Evolutionary conservation across 2,329 filamentous ascomycete species (phyloP).

Genomic region (Fusarium sp.): DNA sequence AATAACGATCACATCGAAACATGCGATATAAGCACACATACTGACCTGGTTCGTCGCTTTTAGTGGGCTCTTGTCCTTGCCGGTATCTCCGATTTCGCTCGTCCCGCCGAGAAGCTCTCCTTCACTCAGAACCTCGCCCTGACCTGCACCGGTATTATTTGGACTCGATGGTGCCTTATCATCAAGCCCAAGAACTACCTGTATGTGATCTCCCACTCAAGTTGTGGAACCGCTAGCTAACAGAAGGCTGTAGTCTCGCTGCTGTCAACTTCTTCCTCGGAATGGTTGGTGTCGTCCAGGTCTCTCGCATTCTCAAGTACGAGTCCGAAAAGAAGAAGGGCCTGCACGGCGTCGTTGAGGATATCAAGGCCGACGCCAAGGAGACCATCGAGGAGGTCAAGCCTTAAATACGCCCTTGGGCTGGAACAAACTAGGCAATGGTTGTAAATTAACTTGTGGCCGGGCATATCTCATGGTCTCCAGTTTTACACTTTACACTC

Average conservation of each 20-base stretch:
- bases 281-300: slow-evolving; percentile 84
- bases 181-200: slow-evolving; percentile 94
- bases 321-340: slow-evolving; percentile 69
- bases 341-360: slow-evolving; percentile 50
- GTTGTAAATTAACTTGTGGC: background rate
- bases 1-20: background rate
- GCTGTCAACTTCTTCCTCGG: slow-evolving; percentile 99
- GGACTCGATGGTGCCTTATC: slow-evolving; percentile 98
- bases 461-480: slow-evolving; percentile 20
- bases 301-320: slow-evolving; percentile 78
- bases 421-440: background rate
- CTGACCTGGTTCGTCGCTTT: slow-evolving; percentile 21
- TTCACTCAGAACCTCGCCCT: slow-evolving; percentile 92
- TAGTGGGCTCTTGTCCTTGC: slow-evolving; percentile 94
- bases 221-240: background rate
- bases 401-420: slow-evolving; percentile 26
- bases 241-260: slow-evolving; percentile 71
- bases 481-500: background rate
- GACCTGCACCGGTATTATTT: slow-evolving; percentile 92
- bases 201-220: slow-evolving; percentile 58
- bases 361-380: slow-evolving; percentile 56
- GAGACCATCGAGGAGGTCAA: slow-evolving; percentile 45
- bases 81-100: slow-evolving; percentile 89
- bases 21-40: background rate
- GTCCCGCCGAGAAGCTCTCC: slow-evolving; percentile 92